A percentile compares a stretch with the other conserved stretches of the same genome.
Evolutionary conservation across 495 filamentous ascomycete genomes (phyloP).

Genomic region (Podospora pseudocomata): DNA sequence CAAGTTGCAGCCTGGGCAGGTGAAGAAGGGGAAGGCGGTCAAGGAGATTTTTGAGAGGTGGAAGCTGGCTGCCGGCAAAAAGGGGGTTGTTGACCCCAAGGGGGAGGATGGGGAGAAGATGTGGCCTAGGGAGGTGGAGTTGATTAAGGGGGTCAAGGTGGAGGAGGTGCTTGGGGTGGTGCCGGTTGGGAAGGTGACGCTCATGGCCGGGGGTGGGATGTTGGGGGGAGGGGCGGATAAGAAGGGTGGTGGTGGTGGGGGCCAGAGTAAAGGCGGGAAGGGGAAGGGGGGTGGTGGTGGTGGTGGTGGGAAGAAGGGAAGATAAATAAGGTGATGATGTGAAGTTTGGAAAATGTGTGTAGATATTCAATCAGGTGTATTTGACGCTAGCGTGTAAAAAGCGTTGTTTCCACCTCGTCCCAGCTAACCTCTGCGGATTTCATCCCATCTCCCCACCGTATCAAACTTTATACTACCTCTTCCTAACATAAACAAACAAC

Average conservation of each 20-base stretch:
- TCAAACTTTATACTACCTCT: neutral
- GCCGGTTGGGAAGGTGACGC: slow-evolving; percentile 79
- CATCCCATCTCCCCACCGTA: no score
- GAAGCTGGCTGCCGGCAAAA: slow-evolving; percentile 57
- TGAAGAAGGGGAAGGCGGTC: slow-evolving; percentile 94
- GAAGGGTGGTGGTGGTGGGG: slow-evolving; percentile 19
- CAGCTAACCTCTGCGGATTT: no score
- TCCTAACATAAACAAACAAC: slow-evolving; percentile 47
- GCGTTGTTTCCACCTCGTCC: neutral
- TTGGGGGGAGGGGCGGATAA: slow-evolving; percentile 45
- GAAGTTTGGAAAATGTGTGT: neutral
- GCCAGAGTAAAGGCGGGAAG: slow-evolving; percentile 6
- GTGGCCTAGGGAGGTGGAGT: slow-evolving; percentile 76
- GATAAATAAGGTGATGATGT: neutral
- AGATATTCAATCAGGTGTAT: neutral
- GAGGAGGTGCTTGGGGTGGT: slow-evolving; percentile 77
- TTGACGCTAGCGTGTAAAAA: neutral
- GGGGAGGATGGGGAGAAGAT: slow-evolving; percentile 66
- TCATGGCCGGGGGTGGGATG: slow-evolving; percentile 61
- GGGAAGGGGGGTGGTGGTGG: neutral
- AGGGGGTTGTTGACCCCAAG: slow-evolving; percentile 56
- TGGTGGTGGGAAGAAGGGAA: neutral
- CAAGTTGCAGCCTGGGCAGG: slow-evolving; percentile 83
- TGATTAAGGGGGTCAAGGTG: slow-evolving; percentile 75
- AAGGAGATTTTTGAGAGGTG: slow-evolving; percentile 80